Evolutionary conservation across 2,329 filamentous ascomycete species (phyloP).

Genomic region (Penicillium sp.): DNA sequence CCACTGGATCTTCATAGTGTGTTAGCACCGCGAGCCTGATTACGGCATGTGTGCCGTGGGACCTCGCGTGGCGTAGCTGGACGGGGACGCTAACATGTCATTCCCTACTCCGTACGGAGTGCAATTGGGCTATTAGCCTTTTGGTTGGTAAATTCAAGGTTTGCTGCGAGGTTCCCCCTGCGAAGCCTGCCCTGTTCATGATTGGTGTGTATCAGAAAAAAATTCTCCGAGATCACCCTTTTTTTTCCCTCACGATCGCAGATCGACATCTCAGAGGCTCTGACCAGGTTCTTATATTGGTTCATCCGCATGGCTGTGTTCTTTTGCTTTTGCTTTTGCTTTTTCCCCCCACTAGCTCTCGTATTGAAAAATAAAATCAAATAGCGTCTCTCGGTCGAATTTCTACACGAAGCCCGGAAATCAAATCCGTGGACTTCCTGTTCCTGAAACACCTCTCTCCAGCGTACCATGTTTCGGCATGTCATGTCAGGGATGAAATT

Average conservation of each 20-base stretch:
- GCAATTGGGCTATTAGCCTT: not conserved
- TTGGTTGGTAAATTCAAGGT: not conserved
- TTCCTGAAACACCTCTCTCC: not conserved
- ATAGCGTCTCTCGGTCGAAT: too few relatives aligned
- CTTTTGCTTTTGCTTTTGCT: too few relatives aligned
- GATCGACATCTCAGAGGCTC: conserved; percentile 1
- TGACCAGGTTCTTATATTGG: not conserved
- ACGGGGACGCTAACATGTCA: conserved; percentile 1
- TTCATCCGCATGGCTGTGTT: not conserved
- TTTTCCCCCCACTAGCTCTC: too few relatives aligned
- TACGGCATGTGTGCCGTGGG: not conserved
- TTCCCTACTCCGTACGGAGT: not conserved
- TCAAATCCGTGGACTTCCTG: too few relatives aligned
- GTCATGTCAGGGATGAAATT: not conserved
- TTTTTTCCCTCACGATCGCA: not conserved
- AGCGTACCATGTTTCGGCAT: not conserved
- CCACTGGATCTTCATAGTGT: not conserved
- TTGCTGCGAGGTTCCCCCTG: not conserved
- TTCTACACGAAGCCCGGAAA: too few relatives aligned
- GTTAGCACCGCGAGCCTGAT: not conserved
- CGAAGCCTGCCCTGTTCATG: not conserved
- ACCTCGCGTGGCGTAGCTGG: conserved; percentile 20
- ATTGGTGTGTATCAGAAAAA: conserved; percentile 3
- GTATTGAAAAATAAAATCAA: too few relatives aligned
- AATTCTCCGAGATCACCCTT: conserved; percentile 20